Base-by-base conservation (phyloP, 129 eudicot species). In the Oenanthe sinensis region DNA sequence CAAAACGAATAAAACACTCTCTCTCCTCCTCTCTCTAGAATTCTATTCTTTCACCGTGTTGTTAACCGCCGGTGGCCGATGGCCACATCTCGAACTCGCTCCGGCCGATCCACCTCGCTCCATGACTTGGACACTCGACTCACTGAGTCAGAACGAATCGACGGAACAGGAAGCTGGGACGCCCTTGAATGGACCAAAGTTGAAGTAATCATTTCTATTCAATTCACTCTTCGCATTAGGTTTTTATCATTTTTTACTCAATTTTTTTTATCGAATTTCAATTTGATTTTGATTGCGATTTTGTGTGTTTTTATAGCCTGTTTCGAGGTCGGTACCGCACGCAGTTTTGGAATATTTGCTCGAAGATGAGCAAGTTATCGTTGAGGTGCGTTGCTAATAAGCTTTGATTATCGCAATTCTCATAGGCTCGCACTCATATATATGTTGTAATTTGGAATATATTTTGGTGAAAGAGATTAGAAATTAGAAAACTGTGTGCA, bases 161-260 rank as follows among this genome's bases (percentile, higher is more conserved):
- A 93, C 75, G 89, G 87, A 67, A 77, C 89, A 60, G 84, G 84
- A 73, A 91, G 93, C 76, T 94, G 98, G 98, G 98, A 94, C 45
- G 84, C 92, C 83, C 58, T 85, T 48, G 98, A 93, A 60, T 91
- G 90, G 91, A 85, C 87, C 78, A 86, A 89, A 79, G 82, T 89
- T 77, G 93, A 93, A 68, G 98, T 93, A 75, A 49, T 80, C 15
- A 69, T 49, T 39, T 71, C 26, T 58, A 45, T n/a, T 52, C 3
- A 26, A 36, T 75, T 48, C 33, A 77, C 54, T 76, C 43, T 50
- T 37, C 22, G 9, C 45, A 70, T 82, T 67, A 67, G 72, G 72
- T 67, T 30, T 30, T 67, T 46, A 70, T 15, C 11, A 70, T 2
- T 30, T 47, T 67, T 50, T 4, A 28, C 40, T 63, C n/a, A 33